Base-by-base conservation (phyloP, 1,139 yeast species). In the Hemisphaericaspora xylofermentans region DNA sequence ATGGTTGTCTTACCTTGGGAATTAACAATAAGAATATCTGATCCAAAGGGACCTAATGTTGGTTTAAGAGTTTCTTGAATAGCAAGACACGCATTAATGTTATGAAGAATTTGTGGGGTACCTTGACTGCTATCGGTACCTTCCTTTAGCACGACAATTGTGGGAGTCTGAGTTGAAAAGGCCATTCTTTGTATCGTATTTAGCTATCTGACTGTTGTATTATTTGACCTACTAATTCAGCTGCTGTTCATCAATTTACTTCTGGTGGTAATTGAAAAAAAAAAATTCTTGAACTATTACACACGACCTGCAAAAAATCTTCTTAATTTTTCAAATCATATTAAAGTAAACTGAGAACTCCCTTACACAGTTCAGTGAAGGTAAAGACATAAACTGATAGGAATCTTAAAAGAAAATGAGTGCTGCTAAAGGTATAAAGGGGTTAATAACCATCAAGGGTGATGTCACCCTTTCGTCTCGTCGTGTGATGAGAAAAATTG, bases 71-170 rank as follows among this genome's bases (percentile, higher is more conserved):
- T 88, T 55, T 93, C 98, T 69, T 93, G 98, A 52, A 93, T 88
- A 26, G 98, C 98, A 50, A 91, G 66, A 68, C 98, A 93, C 6
- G 98, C 98, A 71, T 91, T 91, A 61, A 93, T 93, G 59, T 93
- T 93, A 53, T 93, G 86, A 56, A 93, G 83, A 51, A 88, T 86
- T 70, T 94, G 98, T 24, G 98, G 98, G 52, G 82, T 81, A 31
- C 99, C 99, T 64, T 93, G 99, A 12, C 96, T 87, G 27, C 95
- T 72, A 61, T 93, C 98, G 6, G 99, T 93, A 39, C 99, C 99
- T 65, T 93, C 99, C 60, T 91, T 91, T 49, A 93, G 80, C 42
- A 93, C 98, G 53, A 93, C 98, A 58, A 93, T 88, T 26, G 98
- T 93, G 41, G 98, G 98, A 32, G 97, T 85, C 63, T 88, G 96